Percentiles rank a stretch among this genome's conserved stretches.
Evolutionary conservation across 2,329 filamentous ascomycete species (phyloP).

Genomic region (Chaetomiaceae sp.): DNA sequence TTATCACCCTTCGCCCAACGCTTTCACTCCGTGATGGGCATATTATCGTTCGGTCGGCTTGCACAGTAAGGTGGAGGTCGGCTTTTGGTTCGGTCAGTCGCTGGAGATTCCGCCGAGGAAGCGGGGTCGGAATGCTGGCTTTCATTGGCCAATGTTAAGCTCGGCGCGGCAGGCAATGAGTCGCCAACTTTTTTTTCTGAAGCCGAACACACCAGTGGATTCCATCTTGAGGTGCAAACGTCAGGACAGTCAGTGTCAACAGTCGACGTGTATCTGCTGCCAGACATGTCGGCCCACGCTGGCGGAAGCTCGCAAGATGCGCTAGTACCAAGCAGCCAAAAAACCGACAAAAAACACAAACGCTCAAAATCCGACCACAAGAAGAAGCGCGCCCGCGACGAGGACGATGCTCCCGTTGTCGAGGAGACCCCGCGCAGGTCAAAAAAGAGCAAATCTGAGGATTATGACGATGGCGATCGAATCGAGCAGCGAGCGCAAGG

Average conservation of each 20-base stretch:
- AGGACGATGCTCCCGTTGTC: constrained; percentile 36
- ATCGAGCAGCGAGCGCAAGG: neutral
- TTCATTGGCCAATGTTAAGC: constrained; percentile 7
- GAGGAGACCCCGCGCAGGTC: constrained; percentile 43
- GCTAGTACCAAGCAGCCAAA: constrained; percentile 17
- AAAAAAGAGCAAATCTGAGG: constrained; percentile 34
- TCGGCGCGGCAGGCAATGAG: constrained; percentile 14
- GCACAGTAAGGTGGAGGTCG: too few species aligned
- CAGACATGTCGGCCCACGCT: constrained; percentile 20
- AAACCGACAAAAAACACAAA: constrained; percentile 35
- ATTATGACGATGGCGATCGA: neutral
- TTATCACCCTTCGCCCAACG: too few species aligned
- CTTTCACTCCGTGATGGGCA: too few species aligned
- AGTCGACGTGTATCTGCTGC: neutral
- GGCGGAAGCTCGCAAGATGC: constrained; percentile 9
- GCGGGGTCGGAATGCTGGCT: neutral
- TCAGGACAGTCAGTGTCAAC: neutral
- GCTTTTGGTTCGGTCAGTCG: too few species aligned
- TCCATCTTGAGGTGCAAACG: neutral
- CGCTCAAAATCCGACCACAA: constrained; percentile 25
- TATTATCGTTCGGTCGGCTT: too few species aligned
- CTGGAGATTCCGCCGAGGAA: too few species aligned
- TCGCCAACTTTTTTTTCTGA: constrained; percentile 18
- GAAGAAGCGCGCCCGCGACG: constrained; percentile 40
- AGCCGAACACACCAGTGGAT: neutral